Percentiles rank a stretch among this genome's conserved stretches.
phyloP scores from a whole-genome alignment of 805 yeast genomes.

The Cyberlindnera xishuangbannaensis region DNA sequence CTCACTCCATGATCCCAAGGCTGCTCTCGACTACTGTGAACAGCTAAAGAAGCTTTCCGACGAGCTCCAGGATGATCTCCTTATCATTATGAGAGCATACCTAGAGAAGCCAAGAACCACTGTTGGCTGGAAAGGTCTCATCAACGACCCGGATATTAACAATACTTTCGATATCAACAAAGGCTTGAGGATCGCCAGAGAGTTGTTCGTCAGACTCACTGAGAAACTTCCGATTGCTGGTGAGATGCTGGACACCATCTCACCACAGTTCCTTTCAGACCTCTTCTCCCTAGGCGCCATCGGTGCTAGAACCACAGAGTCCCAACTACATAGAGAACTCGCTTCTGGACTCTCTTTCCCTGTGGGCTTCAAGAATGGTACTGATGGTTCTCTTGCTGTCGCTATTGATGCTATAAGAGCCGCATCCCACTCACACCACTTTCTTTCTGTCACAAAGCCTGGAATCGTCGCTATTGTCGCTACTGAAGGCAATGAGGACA shows the following conservation, averaged over 20 bases:
- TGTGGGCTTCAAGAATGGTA: slow-evolving; percentile 96
- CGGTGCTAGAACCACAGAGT: slow-evolving; percentile 98
- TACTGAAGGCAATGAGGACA: slow-evolving; percentile 87
- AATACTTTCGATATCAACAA: slow-evolving; percentile 90
- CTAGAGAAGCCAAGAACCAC: slow-evolving; percentile 98
- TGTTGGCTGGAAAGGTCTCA: slow-evolving; percentile 98
- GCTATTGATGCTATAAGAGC: slow-evolving; percentile 93
- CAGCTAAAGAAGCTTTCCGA: slow-evolving; percentile 54
- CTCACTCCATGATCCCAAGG: slow-evolving; percentile 89
- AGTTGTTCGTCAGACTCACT: slow-evolving; percentile 79
- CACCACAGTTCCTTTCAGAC: slow-evolving; percentile 93
- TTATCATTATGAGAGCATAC: slow-evolving; percentile 95
- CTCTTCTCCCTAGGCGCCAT: slow-evolving; percentile 95
- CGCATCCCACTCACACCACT: slow-evolving; percentile 90
- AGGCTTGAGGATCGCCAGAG: slow-evolving; percentile 85
- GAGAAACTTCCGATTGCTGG: slow-evolving; percentile 87
- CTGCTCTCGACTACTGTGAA: slow-evolving; percentile 84
- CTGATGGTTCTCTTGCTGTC: slow-evolving; percentile 92
- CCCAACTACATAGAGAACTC: slow-evolving; percentile 93
- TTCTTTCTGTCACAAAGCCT: slow-evolving; percentile 90
- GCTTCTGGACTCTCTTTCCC: slow-evolving; percentile 98
- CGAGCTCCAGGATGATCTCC: slow-evolving; percentile 65
- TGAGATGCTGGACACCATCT: slow-evolving; percentile 96
- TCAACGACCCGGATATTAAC: slow-evolving; percentile 95
- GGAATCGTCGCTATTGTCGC: slow-evolving; percentile 96